phyloP scores from a whole-genome alignment of 2,329 filamentous ascomycete species.

The Chaetomiaceae sp. region DNA sequence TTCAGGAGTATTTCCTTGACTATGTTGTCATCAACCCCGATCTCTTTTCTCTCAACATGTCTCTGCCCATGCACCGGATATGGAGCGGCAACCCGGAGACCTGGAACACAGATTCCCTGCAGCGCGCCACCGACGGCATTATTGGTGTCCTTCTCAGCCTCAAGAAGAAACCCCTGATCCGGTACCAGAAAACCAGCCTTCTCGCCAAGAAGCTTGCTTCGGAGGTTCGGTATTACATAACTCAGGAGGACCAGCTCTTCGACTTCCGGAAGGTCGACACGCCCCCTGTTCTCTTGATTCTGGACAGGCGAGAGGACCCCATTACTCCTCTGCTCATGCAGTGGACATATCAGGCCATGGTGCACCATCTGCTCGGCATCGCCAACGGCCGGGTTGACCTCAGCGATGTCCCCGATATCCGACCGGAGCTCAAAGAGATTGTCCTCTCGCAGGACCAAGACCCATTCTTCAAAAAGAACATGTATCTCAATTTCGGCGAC shows the following conservation, averaged over 20 bases:
- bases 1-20: conserved; percentile 96
- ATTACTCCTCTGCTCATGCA: conserved; percentile 92
- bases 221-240: conserved; percentile 87
- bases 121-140: conserved; percentile 80
- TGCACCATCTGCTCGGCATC: conserved; percentile 91
- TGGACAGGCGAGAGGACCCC: conserved; percentile 90
- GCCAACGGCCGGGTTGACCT: conserved; percentile 92
- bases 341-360: conserved; percentile 99
- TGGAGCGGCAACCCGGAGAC: conserved; percentile 79
- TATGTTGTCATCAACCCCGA: conserved; percentile 95
- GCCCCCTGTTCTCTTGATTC: conserved; percentile 81
- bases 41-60: conserved; percentile 74
- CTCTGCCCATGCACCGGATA: conserved; percentile 67
- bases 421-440: conserved; percentile 86
- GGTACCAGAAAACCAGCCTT: conserved; percentile 87
- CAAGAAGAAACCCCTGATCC: conserved; percentile 94
- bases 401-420: conserved; percentile 74
- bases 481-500: conserved; percentile 97
- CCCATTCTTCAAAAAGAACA: conserved; percentile 98
- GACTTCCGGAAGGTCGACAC: conserved; percentile 95
- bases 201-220: conserved; percentile 89
- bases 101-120: conserved; percentile 87
- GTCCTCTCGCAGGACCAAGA: conserved; percentile 96
- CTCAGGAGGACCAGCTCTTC: conserved; percentile 93
- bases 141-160: conserved; percentile 79